Base-by-base conservation (phyloP, 2,329 filamentous ascomycete species). In the Aureobasidium sp. region DNA sequence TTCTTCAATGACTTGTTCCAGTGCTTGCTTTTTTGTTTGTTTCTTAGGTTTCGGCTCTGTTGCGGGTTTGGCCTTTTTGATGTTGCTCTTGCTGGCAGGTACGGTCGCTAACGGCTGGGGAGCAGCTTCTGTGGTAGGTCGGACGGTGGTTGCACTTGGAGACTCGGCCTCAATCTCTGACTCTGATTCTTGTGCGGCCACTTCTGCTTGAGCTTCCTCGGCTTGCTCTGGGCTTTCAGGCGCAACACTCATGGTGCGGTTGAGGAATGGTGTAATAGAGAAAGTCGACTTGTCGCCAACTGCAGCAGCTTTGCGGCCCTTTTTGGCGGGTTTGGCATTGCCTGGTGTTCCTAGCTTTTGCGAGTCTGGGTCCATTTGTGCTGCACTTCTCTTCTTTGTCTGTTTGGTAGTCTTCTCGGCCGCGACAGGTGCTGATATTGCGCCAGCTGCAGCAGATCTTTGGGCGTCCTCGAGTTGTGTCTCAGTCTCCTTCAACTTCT, bases 261-360 rank as follows among this genome's bases (percentile, higher is more conserved):
- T 96, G 64, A 97, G 79, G 78, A 96, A 97, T 0, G 93, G 93
- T 0, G 93, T 97, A 65, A 97, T 91, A 4, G 91, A 96, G 74
- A 97, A 97, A 3, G 83, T 86, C 0, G 92, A 97, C 74, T 96
- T 97, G 70, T 96, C 90, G 34, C 89, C 91, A 5, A 89, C 78
- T 1, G 83, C 81, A 41, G 83, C 81, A 25, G 85, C 82, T 63
- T 79, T 77, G 63, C 73, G 75, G 36, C 74, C 72, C 65, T 79
- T 76, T 71, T 80, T 80, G 41, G 73, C 72, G 30, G 74, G 73
- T 71, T 75, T 69, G 69, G 75, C 69, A 66, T 79, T 75, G 57
- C 78, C 78, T 48, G 79, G 79, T 5, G 79, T 81, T 42, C 79
- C 79, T 5, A 81, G 69, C 44, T 72, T 76, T 7, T 75, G 77